Conservation (phyloP, 768 basidiomycete species). For the Jaapia argillacea region DNA sequence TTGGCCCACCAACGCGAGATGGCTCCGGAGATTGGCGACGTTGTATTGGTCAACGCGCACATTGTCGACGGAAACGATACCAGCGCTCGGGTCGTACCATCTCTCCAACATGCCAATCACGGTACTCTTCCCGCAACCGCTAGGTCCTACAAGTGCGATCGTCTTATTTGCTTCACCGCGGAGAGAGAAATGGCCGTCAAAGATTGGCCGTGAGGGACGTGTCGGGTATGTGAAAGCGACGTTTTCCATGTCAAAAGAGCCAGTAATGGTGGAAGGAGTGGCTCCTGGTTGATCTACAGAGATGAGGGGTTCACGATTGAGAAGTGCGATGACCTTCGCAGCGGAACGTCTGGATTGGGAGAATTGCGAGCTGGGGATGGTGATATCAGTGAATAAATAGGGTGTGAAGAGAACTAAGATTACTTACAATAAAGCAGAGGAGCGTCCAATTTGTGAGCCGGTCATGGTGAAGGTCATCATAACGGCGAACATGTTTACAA, state of each 20-base stretch:
- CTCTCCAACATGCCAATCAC: conserved; percentile 74
- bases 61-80: conserved; percentile 70
- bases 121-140: conserved; percentile 73
- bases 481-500: no score
- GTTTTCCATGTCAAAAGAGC: conserved; percentile 64
- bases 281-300: conserved; percentile 57
- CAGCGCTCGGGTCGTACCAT: conserved; percentile 76
- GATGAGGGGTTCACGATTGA: conserved; percentile 80
- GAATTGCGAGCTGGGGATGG: no score
- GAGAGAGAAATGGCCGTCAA: conserved; percentile 57
- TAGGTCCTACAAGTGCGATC: conserved; percentile 69
- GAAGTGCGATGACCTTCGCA: conserved; percentile 82
- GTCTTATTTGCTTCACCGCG: conserved; percentile 71
- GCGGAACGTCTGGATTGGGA: no score
- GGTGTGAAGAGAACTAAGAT: no score
- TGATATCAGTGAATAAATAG: no score
- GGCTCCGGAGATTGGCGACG: conserved; percentile 74
- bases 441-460: no score
- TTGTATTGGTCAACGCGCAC: conserved; percentile 65
- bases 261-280: conserved; percentile 56
- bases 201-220: conserved; percentile 68
- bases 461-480: no score
- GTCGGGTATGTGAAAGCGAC: conserved; percentile 84
- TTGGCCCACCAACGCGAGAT: conserved; percentile 84
- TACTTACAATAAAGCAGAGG: no score